Conservation (phyloP, 805 yeast species). For the Kluyveromyces aestuarii region DNA sequence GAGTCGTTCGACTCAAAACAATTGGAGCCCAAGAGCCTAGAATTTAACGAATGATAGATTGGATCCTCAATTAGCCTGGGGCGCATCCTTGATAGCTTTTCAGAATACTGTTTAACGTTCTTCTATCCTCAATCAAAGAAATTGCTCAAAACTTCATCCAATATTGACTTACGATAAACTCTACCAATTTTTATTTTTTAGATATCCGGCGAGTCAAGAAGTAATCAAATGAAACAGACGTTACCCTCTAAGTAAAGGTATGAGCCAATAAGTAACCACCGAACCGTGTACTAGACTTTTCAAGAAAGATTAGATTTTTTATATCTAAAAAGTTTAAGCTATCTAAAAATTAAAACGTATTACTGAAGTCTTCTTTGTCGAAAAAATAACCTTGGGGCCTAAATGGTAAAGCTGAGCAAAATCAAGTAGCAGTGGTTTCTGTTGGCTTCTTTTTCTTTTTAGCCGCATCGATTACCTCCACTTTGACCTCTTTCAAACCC, state of each 20-base stretch:
- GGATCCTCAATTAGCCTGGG: conserved; percentile 2
- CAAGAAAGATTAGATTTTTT: too few relatives aligned
- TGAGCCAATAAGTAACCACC: too few relatives aligned
- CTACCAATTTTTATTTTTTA: not conserved
- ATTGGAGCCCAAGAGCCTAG: conserved; percentile 21
- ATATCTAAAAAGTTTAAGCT: not conserved
- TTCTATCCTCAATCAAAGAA: not conserved
- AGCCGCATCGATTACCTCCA: conserved; percentile 80
- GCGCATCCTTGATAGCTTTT: not conserved
- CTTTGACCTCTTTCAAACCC: conserved; percentile 76
- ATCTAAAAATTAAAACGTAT: too few relatives aligned
- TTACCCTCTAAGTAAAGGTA: too few relatives aligned
- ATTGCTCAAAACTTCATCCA: not conserved
- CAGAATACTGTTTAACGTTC: not conserved
- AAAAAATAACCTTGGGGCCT: not conserved
- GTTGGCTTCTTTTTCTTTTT: conserved; percentile 49
- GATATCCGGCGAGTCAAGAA: too few relatives aligned
- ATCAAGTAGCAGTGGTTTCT: conserved; percentile 3
- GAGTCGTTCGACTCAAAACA: conserved; percentile 13
- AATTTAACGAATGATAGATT: conserved; percentile 12
- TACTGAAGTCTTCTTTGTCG: not conserved
- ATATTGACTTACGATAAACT: not conserved
- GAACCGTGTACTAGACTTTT: too few relatives aligned
- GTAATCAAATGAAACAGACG: too few relatives aligned
- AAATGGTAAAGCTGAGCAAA: not conserved